phyloP scores from a whole-genome alignment of 164 flowering plant genomes.

The Dillenia turbinata region DNA sequence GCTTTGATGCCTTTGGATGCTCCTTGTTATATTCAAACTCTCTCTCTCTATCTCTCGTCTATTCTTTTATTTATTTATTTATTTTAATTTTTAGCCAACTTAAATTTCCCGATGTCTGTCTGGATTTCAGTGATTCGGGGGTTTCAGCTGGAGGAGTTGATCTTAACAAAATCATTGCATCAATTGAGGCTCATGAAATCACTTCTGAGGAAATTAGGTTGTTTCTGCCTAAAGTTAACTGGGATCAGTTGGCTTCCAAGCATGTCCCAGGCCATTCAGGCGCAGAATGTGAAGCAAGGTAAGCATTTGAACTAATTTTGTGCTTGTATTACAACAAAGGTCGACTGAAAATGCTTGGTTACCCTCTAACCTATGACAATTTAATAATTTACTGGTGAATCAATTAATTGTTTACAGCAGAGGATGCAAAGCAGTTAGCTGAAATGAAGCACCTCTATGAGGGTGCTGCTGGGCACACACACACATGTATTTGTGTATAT shows the following conservation, averaged over 20 bases:
- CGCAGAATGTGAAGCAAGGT: constrained; percentile 92
- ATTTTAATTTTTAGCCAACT: background rate
- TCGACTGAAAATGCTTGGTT: no score
- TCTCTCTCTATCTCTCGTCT: background rate
- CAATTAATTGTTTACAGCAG: no score
- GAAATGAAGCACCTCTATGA: no score
- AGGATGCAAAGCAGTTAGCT: no score
- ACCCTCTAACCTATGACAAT: no score
- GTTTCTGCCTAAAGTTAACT: constrained; percentile 61
- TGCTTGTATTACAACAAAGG: background rate
- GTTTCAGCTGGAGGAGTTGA: constrained; percentile 33
- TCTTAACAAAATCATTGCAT: constrained; percentile 41
- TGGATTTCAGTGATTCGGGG: constrained; percentile 40
- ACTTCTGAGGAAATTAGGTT: constrained; percentile 47
- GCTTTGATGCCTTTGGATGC: no score
- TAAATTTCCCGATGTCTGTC: constrained; percentile 3
- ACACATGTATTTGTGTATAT: no score
- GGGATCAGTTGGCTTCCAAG: constrained; percentile 67
- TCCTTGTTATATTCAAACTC: background rate
- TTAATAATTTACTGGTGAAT: no score
- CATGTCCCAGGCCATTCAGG: constrained; percentile 62
- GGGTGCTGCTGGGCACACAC: no score
- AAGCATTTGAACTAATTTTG: constrained; percentile 10
- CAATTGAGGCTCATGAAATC: constrained; percentile 48
- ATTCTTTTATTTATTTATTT: background rate